Conservation (phyloP, 1,284 basidiomycete species). For the Boletus hoseneyae region DNA sequence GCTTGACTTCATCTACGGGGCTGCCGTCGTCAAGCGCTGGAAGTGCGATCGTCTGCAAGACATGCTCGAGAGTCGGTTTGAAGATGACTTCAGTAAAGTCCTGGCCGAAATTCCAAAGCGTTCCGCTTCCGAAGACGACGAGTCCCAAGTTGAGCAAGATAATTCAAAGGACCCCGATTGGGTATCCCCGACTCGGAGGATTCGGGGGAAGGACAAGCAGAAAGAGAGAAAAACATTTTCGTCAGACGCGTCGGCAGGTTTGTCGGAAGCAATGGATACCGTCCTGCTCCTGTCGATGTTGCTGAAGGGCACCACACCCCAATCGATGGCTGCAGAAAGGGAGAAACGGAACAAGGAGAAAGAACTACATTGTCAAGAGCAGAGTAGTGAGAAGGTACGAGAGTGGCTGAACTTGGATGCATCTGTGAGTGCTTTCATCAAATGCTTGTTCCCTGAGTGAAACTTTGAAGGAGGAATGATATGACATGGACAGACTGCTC, state of each 20-base stretch:
- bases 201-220: not conserved
- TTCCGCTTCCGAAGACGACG: not conserved
- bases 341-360: not conserved
- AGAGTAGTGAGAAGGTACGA: not conserved
- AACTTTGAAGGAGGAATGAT: too few species aligned
- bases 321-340: not conserved
- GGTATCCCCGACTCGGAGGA: too few species aligned
- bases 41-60: too few species aligned
- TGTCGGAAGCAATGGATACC: not conserved
- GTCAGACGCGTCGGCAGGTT: not conserved
- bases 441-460: too few species aligned
- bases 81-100: not conserved
- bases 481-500: too few species aligned
- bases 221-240: not conserved
- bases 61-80: not conserved
- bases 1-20: too few species aligned
- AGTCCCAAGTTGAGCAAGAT: not conserved
- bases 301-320: not conserved
- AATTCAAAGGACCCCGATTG: not conserved
- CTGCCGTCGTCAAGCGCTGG: too few species aligned
- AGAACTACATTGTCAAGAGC: not conserved
- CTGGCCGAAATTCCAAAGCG: not conserved
- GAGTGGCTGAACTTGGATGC: not conserved
- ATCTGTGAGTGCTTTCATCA: too few species aligned
- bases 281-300: not conserved